Evolutionary conservation across 805 yeast species (phyloP), one percentile per base, ranked within the genome.

Genomic region (Candida boleticola): DNA sequence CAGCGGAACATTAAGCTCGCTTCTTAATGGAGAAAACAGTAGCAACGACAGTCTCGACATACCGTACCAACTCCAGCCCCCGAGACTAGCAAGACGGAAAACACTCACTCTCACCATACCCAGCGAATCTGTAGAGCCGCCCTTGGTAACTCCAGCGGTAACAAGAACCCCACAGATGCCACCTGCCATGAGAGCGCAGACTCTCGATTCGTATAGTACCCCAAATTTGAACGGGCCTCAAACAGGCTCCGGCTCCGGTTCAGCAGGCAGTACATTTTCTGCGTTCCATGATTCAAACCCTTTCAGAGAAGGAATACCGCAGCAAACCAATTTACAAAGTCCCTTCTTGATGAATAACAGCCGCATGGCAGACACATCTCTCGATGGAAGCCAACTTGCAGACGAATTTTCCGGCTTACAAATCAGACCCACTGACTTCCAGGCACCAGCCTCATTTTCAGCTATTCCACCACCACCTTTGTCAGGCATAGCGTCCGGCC

Each of bases 101-200:
- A 47, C 55, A n/a, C 37, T 52, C 23, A 46, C 58, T 16, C 38
- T 48, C 21, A 20, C 51, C 20, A 50, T 53, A 23, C 35, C 52
- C 55, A 32, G n/a, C 44, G 21, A 40, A 39, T 27, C 16, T 18
- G 37, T 29, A 33, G 37, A 41, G 23, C 21, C 46, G 7, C 41
- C 50, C n/a, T 29, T 53, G 25, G 45, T 45, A 20, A 54, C 60
- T 4, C 60, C 61, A 7, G 35, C 42, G 5, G 53, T 51, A 23
- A 50, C 57, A 14, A 40, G 41, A 17, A 54, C 61, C 2, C 58
- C 60, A 11, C 17, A 33, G 16, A 18, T 51, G 7, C 57, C 60
- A 10, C 58, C 58, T 1, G 13, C 33, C 4, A 33, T 47, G 22
- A 39, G 39, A 17, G 25, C 35, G 17, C 39, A 27, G 19, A 21